These are phyloP conservation scores for Isabelozyma pseudorhagii DNA, from an alignment of 805 yeast species.

Conservation along the genomic window DNA sequence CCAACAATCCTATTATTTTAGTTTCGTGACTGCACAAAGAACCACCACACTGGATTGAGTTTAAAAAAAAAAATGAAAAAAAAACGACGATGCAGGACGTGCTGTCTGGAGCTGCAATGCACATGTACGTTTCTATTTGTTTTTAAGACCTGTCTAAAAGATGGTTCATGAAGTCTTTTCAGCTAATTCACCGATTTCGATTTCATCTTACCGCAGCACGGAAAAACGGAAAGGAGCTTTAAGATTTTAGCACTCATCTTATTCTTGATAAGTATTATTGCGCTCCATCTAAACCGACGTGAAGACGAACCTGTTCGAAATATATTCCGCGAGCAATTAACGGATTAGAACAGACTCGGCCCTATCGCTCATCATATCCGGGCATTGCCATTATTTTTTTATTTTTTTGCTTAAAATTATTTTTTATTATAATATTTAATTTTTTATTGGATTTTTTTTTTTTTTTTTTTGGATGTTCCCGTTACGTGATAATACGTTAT, in stretches of 20 bases:
- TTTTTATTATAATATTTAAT: no score
- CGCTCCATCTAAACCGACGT: no score
- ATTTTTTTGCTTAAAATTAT: no score
- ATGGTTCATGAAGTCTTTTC: not conserved
- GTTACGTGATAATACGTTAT: not conserved
- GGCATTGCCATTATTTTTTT: not conserved
- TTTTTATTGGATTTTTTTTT: no score
- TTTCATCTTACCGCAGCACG: not conserved
- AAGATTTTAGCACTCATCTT: no score
- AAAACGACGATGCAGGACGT: not conserved
- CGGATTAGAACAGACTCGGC: not conserved
- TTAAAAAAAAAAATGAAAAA: no score
- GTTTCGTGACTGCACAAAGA: not conserved
- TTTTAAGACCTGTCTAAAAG: not conserved
- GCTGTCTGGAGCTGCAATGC: not conserved
- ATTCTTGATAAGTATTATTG: no score
- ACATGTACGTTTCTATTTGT: not conserved
- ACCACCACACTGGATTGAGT: not conserved
- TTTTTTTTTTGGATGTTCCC: not conserved
- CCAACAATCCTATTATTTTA: not conserved
- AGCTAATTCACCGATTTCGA: not conserved
- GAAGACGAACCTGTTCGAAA: not conserved
- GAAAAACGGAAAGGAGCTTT: no score
- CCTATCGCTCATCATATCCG: not conserved
- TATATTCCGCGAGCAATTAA: no score